Conservation (phyloP, 1,284 basidiomycete species). For the Butyriboletus appendiculatus region DNA sequence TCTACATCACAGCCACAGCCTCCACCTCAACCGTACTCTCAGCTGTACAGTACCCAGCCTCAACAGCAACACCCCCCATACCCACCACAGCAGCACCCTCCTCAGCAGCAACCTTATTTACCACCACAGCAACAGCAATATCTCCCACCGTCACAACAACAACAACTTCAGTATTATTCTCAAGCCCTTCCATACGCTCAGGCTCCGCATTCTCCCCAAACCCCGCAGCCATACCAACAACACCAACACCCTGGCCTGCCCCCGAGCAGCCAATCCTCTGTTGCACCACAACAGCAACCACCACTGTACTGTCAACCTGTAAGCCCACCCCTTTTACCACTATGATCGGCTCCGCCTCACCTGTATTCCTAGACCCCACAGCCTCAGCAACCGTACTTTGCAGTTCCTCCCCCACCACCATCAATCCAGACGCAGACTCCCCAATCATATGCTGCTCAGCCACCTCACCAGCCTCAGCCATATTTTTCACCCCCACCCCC, state of each 20-base stretch:
- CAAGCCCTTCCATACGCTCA: constrained; percentile 22
- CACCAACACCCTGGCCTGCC: constrained; percentile 1
- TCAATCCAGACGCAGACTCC: constrained; percentile 15
- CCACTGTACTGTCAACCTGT: constrained; percentile 46
- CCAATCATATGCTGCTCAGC: constrained; percentile 4
- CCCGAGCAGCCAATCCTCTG: constrained; percentile 2
- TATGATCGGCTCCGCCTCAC: constrained; percentile 10
- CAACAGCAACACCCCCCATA: constrained; percentile 13
- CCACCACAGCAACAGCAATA: constrained; percentile 14
- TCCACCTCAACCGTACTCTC: constrained; percentile 13
- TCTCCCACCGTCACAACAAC: constrained; percentile 4
- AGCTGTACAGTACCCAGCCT: constrained; percentile 5
- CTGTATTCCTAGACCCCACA: not conserved
- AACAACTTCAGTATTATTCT: constrained; percentile 3
- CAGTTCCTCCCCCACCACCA: constrained; percentile 18
- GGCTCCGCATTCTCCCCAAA: constrained; percentile 10
- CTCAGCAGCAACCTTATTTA: constrained; percentile 16
- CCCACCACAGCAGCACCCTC: constrained; percentile 8
- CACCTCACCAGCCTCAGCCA: constrained; percentile 14
- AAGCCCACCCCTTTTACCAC: constrained; percentile 20
- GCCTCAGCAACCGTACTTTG: constrained; percentile 15
- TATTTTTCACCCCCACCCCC: constrained; percentile 22
- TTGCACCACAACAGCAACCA: constrained; percentile 7
- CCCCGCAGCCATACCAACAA: constrained; percentile 23
- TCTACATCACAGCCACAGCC: constrained; percentile 13